Evolutionary conservation across 345 rosid species (phyloP).

Genomic region (Gossypium arboreum): DNA sequence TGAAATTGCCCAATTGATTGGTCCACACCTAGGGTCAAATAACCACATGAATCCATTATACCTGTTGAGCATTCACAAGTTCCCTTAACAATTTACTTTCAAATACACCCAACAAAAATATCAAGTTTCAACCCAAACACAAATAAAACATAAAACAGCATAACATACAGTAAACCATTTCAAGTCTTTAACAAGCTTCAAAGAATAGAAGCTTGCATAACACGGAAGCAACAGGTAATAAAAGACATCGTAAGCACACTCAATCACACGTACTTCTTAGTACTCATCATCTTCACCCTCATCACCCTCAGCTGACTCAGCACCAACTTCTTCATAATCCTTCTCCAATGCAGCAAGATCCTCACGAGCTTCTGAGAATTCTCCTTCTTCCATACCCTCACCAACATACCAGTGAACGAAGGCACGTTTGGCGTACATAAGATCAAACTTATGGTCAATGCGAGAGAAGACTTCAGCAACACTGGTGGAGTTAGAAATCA

Average conservation of each 20-base stretch:
- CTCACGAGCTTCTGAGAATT: slow-evolving; percentile 75
- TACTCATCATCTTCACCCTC: slow-evolving; percentile 63
- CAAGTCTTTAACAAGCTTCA: not conserved
- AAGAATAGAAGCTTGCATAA: not conserved
- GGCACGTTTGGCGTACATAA: slow-evolving; percentile 70
- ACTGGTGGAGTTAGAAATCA: slow-evolving; percentile 78
- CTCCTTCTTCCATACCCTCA: slow-evolving; percentile 87
- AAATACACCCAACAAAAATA: too few species aligned
- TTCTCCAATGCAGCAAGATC: slow-evolving; percentile 74
- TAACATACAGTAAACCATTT: not conserved
- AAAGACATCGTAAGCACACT: not conserved
- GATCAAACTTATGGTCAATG: slow-evolving; percentile 70
- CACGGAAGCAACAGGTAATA: not conserved
- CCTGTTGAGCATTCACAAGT: too few species aligned
- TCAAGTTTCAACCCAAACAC: not conserved
- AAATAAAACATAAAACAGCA: not conserved
- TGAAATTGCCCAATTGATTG: too few species aligned
- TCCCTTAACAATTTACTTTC: too few species aligned
- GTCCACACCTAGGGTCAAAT: too few species aligned
- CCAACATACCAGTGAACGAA: slow-evolving; percentile 81
- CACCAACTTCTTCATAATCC: slow-evolving; percentile 79
- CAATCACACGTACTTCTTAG: slow-evolving; percentile 4
- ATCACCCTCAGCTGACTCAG: slow-evolving; percentile 67
- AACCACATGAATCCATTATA: too few species aligned
- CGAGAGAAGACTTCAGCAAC: slow-evolving; percentile 75